Percentiles rank a stretch among this genome's conserved stretches.
Evolutionary conservation across 495 filamentous ascomycete species (phyloP).

Genomic region (Daldinia loculata): DNA sequence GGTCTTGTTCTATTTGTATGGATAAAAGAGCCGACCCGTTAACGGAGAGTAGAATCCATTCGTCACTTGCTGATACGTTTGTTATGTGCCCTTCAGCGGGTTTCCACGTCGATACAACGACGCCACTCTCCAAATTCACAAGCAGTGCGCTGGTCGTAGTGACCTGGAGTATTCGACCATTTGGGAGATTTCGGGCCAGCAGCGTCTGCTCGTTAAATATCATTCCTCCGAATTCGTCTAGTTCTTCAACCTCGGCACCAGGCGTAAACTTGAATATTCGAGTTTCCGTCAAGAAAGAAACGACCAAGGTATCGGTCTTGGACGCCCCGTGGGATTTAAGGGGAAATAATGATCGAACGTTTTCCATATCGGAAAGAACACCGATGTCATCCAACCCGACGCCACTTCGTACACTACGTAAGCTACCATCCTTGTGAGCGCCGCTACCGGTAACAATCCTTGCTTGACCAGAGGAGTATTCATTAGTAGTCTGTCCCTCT

Average conservation of each 20-base stretch:
- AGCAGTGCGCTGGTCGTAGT: slow-evolving; percentile 70
- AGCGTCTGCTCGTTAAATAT: slow-evolving; percentile 76
- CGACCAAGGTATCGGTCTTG: slow-evolving; percentile 73
- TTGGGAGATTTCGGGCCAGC: slow-evolving; percentile 68
- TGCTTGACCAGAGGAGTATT: slow-evolving; percentile 93
- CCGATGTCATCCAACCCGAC: slow-evolving; percentile 92
- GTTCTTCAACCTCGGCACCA: slow-evolving; percentile 84
- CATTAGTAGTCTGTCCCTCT: slow-evolving; percentile 77
- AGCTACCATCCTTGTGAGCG: slow-evolving; percentile 82
- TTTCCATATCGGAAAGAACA: slow-evolving; percentile 78
- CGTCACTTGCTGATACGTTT: slow-evolving; percentile 75
- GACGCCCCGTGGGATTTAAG: slow-evolving; percentile 58
- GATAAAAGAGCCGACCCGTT: slow-evolving; percentile 73
- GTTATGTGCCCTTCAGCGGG: slow-evolving; percentile 72
- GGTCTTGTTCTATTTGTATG: slow-evolving; percentile 67
- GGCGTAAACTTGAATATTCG: slow-evolving; percentile 79
- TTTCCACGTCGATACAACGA: slow-evolving; percentile 73
- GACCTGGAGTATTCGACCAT: slow-evolving; percentile 77
- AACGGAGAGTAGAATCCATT: slow-evolving; percentile 73
- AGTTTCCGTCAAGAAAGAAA: slow-evolving; percentile 85
- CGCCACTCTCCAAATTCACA: slow-evolving; percentile 73
- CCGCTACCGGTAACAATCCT: slow-evolving; percentile 93
- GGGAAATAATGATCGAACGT: slow-evolving; percentile 71
- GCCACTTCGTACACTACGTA: slow-evolving; percentile 89
- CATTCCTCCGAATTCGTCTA: slow-evolving; percentile 76